phyloP scores from a whole-genome alignment of 2,329 filamentous ascomycete genomes.

The Botrytis porri region DNA sequence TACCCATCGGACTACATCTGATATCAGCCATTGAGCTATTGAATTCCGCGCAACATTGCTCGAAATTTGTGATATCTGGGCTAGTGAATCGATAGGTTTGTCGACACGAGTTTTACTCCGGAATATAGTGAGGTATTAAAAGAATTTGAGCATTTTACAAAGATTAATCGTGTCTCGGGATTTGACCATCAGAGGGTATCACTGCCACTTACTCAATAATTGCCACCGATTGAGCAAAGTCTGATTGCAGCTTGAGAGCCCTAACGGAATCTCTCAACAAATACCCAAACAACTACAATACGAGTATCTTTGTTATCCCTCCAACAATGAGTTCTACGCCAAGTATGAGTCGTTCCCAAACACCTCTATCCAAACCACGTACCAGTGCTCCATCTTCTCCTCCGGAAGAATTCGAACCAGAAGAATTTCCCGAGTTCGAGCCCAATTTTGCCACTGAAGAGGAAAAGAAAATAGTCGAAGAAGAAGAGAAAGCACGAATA shows the following conservation, averaged over 20 bases:
- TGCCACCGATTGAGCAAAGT: not conserved
- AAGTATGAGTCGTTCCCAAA: slow-evolving; percentile 23
- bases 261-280: not conserved
- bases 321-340: slow-evolving; percentile 21
- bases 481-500: slow-evolving; percentile 47
- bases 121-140: not conserved
- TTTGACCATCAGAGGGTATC: not conserved
- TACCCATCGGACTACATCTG: not conserved
- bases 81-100: not conserved
- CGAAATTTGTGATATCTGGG: not conserved
- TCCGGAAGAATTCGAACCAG: slow-evolving; percentile 20
- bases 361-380: slow-evolving; percentile 26
- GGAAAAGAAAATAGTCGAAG: slow-evolving; percentile 36
- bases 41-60: not conserved
- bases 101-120: not conserved
- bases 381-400: slow-evolving; percentile 34
- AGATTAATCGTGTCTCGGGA: not conserved
- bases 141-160: not conserved
- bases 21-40: not conserved
- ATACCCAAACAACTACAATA: not conserved
- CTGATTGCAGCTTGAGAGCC: no score
- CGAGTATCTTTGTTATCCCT: not conserved
- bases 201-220: not conserved
- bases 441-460: slow-evolving; percentile 31
- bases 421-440: slow-evolving; percentile 22